Conservation (phyloP, 1,139 yeast genomes). For the Spathaspora jeffriesii region DNA sequence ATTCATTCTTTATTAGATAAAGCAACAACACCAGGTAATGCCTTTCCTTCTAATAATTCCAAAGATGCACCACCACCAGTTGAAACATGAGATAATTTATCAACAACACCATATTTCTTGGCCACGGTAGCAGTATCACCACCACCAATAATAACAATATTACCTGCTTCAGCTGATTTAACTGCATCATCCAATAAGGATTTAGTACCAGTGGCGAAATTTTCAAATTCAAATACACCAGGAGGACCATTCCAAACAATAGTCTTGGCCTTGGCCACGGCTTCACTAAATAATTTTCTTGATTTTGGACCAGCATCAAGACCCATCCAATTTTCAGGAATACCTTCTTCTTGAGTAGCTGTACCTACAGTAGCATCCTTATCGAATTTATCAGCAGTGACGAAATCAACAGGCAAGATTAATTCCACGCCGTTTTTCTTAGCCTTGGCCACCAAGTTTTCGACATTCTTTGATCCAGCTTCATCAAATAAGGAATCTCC, state of each 20-base stretch:
- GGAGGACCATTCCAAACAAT: slow-evolving; percentile 99
- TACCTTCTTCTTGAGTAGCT: slow-evolving; percentile 86
- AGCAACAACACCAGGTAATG: slow-evolving; percentile 94
- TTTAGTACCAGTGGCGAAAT: slow-evolving; percentile 89
- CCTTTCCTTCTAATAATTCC: slow-evolving; percentile 98
- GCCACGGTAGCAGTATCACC: slow-evolving; percentile 99
- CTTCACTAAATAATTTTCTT: slow-evolving; percentile 68
- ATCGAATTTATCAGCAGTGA: slow-evolving; percentile 90
- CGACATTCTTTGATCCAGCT: slow-evolving; percentile 93
- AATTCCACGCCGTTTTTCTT: slow-evolving; percentile 91
- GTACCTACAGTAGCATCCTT: slow-evolving; percentile 82
- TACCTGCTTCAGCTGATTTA: slow-evolving; percentile 80
- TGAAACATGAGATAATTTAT: slow-evolving; percentile 93
- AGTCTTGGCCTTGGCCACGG: slow-evolving; percentile 91
- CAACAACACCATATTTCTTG: slow-evolving; percentile 94
- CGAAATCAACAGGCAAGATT: slow-evolving; percentile 90
- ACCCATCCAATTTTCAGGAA: slow-evolving; percentile 94
- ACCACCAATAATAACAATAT: slow-evolving; percentile 98
- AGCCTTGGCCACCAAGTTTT: slow-evolving; percentile 88
- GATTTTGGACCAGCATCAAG: slow-evolving; percentile 93
- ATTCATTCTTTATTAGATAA: slow-evolving; percentile 60
- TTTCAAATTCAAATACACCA: slow-evolving; percentile 96
- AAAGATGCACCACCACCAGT: slow-evolving; percentile 99
- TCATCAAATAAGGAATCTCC: slow-evolving; percentile 90
- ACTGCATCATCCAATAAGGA: slow-evolving; percentile 85